Percentiles rank a stretch among this genome's conserved stretches.
These are phyloP conservation scores for Cicer pinnatifidum DNA, from an alignment of 306 rosid species.

Conservation along the genomic window DNA sequence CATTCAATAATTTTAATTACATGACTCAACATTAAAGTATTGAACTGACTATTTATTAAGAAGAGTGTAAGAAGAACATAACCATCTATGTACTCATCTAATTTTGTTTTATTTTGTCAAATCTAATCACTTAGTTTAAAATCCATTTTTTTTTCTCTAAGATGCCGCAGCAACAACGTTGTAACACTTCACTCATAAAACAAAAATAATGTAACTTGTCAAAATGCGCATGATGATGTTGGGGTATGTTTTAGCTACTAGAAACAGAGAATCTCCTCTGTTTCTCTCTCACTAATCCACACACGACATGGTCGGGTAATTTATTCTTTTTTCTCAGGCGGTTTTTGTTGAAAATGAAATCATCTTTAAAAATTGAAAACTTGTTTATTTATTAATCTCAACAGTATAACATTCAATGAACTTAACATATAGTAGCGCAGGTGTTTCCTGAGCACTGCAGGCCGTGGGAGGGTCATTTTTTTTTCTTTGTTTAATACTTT, in stretches of 20 bases:
- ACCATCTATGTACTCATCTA: too few relatives aligned
- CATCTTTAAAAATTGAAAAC: neutral
- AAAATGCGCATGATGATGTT: constrained; percentile 42
- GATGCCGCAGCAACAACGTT: neutral
- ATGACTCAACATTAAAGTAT: too few relatives aligned
- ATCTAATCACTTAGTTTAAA: too few relatives aligned
- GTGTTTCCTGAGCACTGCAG: constrained; percentile 33
- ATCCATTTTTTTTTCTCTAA: too few relatives aligned
- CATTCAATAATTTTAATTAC: too few relatives aligned
- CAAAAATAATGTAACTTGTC: neutral
- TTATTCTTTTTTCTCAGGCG: constrained; percentile 32
- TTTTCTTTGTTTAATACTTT: constrained; percentile 23
- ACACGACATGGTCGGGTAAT: constrained; percentile 42
- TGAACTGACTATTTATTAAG: too few relatives aligned
- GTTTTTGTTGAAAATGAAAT: constrained; percentile 43
- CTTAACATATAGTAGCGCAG: constrained; percentile 27
- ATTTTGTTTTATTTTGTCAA: too few relatives aligned
- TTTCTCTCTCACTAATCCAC: constrained; percentile 1
- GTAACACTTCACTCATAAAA: neutral
- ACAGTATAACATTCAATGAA: constrained; percentile 13
- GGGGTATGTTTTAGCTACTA: constrained; percentile 26
- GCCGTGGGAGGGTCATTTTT: constrained; percentile 18
- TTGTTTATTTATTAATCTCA: constrained; percentile 10
- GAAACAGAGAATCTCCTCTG: constrained; percentile 25
- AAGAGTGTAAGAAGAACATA: too few relatives aligned